Percentiles rank a stretch among this genome's conserved stretches.
These are phyloP conservation scores for Claviceps quebecensis DNA, from an alignment of 2,329 filamentous ascomycete species.

Conservation along the genomic window DNA sequence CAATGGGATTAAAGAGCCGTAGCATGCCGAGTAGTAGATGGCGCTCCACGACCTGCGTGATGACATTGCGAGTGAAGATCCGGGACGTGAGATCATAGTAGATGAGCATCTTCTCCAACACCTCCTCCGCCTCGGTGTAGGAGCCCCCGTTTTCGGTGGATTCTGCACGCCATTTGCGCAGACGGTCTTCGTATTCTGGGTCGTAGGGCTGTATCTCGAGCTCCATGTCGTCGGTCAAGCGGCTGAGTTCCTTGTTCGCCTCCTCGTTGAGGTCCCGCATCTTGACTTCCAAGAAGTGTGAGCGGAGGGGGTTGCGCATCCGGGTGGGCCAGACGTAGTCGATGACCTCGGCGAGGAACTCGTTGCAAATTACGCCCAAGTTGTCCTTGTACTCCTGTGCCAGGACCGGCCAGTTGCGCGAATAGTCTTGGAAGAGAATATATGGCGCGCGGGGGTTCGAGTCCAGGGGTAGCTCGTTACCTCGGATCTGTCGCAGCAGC, in stretches of 20 bases:
- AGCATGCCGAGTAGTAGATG: constrained; percentile 38
- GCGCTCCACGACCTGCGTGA: constrained; percentile 37
- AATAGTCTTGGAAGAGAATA: constrained; percentile 40
- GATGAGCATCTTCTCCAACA: constrained; percentile 41
- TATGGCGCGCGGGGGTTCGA: constrained; percentile 38
- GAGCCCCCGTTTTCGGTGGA: constrained; percentile 28
- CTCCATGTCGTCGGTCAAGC: constrained; percentile 35
- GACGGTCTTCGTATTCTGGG: constrained; percentile 37
- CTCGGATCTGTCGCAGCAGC: constrained; percentile 34
- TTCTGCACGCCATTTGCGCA: constrained; percentile 31
- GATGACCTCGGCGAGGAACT: constrained; percentile 37
- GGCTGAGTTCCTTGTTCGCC: constrained; percentile 31
- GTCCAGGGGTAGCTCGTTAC: constrained; percentile 38
- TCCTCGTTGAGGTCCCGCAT: constrained; percentile 32
- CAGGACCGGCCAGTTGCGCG: constrained; percentile 36
- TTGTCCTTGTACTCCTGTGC: constrained; percentile 41
- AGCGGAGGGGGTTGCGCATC: constrained; percentile 36
- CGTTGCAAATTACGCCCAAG: constrained; percentile 37
- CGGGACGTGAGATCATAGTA: constrained; percentile 39
- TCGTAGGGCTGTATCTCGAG: constrained; percentile 40
- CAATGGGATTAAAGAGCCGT: constrained; percentile 36
- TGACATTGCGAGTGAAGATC: constrained; percentile 37
- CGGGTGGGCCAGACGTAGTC: constrained; percentile 35
- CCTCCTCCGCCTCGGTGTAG: constrained; percentile 37
- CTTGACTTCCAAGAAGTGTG: constrained; percentile 34